These are phyloP conservation scores for Blastobotrys robertii DNA, from an alignment of 805 yeast genomes.

Conservation along the genomic window DNA sequence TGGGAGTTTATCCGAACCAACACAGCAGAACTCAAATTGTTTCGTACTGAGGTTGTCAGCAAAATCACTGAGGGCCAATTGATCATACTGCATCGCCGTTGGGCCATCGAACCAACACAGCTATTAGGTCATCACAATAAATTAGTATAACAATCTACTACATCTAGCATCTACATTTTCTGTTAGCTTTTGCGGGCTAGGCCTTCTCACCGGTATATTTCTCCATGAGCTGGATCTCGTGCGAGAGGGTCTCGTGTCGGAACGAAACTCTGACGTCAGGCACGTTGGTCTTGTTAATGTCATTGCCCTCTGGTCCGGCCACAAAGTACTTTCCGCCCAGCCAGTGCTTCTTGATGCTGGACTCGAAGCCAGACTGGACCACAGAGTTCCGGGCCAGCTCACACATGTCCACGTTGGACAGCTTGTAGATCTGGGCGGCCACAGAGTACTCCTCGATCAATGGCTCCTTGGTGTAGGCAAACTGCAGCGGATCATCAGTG, in stretches of 20 bases:
- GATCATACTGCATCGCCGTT: too few relatives aligned
- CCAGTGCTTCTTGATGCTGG: conserved; percentile 83
- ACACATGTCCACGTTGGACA: conserved; percentile 94
- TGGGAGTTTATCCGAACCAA: too few relatives aligned
- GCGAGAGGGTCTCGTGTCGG: conserved; percentile 75
- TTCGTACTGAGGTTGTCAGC: too few relatives aligned
- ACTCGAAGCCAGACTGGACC: conserved; percentile 88
- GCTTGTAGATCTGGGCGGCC: conserved; percentile 94
- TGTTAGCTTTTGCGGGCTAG: neutral
- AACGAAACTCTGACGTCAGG: conserved; percentile 81
- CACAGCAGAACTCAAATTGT: too few relatives aligned
- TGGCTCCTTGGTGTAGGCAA: conserved; percentile 94
- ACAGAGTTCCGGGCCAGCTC: conserved; percentile 93
- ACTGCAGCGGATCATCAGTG: conserved; percentile 96
- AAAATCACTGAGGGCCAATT: too few relatives aligned
- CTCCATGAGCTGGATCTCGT: conserved; percentile 40
- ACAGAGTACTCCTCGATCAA: conserved; percentile 95
- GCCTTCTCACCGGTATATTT: conserved; percentile 18
- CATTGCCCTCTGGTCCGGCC: conserved; percentile 71
- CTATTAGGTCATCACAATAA: too few relatives aligned
- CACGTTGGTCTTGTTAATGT: conserved; percentile 88
- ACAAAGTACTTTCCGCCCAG: conserved; percentile 49
- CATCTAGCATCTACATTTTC: neutral
- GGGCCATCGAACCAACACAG: too few relatives aligned
- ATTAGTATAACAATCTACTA: too few relatives aligned